Evolutionary conservation across 768 basidiomycete species (phyloP), one percentile per base, ranked within the genome.

Genomic region (Calocybe indica): DNA sequence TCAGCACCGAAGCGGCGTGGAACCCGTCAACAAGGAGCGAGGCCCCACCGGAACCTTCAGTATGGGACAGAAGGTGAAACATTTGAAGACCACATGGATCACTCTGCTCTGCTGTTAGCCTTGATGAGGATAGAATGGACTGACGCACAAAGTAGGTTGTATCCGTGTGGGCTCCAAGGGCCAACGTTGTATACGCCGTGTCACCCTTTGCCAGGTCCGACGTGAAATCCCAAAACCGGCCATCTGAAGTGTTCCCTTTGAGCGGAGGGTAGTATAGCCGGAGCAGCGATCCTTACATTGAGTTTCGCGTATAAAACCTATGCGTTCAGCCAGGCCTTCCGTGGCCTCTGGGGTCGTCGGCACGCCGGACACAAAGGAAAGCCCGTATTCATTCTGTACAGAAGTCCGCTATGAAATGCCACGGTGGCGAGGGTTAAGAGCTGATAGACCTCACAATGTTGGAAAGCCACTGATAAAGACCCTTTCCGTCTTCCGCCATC

Each of bases 211-310:
- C 82, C 14, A 94, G 74, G 59, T 95, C 84, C 0, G 94, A 82
- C 0, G 92, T 96, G 59, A 98, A 95, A 58, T 97, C 92, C 94
- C 95, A 99, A 66, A 97, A 94, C 48, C 82, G 83, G 32, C 94
- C 95, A 58, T 98, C 92, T 93, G 52, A 1, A 33, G 22, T 8
- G 14, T 37, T 3, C 36, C 11, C 11, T 11, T 37, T 37, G 42
- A 29, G 9, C 34, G 44, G 13, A 58, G 40, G 45, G 14, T 41
- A 37, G 31, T 2, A n/a, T 32, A 34, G 43, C 22, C 37, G 7
- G 39, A 46, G n/a, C 32, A 8, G 32, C 7, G 28, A 41, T 2
- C 60, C 64, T 13, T 14, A 70, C 73, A 75, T 59, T 77, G 74
- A 0, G 95, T 97, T 64, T 95, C 84, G 38, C 94, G 80, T 49